Base-by-base conservation (phyloP, 805 yeast species). In the Candida taoyuanica region DNA sequence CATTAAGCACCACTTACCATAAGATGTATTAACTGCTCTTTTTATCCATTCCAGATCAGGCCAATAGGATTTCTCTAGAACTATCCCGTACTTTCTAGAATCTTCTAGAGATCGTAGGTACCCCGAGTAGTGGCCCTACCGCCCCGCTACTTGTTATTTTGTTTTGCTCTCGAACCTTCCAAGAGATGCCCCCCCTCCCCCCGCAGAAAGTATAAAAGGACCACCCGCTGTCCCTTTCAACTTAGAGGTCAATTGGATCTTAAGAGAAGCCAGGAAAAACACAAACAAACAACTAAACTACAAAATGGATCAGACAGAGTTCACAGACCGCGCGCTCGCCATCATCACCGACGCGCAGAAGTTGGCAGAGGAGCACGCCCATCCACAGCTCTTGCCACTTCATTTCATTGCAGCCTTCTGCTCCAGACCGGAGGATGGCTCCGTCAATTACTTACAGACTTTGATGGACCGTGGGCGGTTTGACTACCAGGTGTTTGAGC, bases 401-500 rank as follows among this genome's bases (percentile, higher is more conserved):
- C 98, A 93, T 63, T 62, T 93, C 40, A 67, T 91, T 46, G 97
- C 95, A 14, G 96, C 98, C 17, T 83, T 91, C 81, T 81, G 84
- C 21, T 78, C 79, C 46, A 68, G 65, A 14, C 64, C 67, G 14
- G 74, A 68, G 36, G 81, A 73, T 44, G 74, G 74, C 6, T 71
- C 78, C 3, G 62, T 71, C 13, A 68, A 78, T 16, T 91, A 87
- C 61, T 65, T 93, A 39, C 85, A 88, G 57, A 84, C 95, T 13
- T 67, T 93, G 33, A 64, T 85, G 15, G 95, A 88, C 53, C 85
- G 81, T 54, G 95, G 87, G 12, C 74, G 96, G 45, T 88, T 78
- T 56, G 98, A 93, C 48, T 91, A 91, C 81, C 76, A 78, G 17
- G 64, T 71, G 5, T 78, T 93, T 44, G 89, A 82, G 60, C 74